Evolutionary conservation across 768 basidiomycete species (phyloP), one percentile per base, ranked within the genome.

Genomic region (Termitomyces sp.): DNA sequence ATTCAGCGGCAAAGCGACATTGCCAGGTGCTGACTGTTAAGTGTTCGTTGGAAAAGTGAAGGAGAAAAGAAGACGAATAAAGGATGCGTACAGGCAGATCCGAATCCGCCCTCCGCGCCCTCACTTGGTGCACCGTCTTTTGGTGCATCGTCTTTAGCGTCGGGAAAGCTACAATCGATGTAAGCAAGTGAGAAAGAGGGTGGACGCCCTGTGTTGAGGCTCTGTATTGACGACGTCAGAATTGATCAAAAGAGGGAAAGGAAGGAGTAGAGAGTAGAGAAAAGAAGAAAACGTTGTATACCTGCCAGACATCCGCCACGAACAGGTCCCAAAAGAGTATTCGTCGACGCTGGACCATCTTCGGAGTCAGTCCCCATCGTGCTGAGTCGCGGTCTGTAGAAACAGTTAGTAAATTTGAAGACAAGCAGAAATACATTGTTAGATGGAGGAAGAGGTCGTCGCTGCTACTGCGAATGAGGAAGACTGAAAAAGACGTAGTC

Each of bases 311-410:
- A 63, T 91, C 89, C 0, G 85, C 83, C 20, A 86, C 77, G 62
- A 89, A 91, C 11, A 90, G 75, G 66, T 91, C 87, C 89, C 89
- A 92, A 72, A 92, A 91, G 11, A 89, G 72, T 34, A 85, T 73
- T 3, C 88, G 80, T 9, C 89, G 79, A 31, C 88, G 74, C 61
- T 87, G 79, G 0, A 90, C 84, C 63, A 84, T 80, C 66, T 83
- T 83, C 2, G 80, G 72, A 6, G 81, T 75, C n/a, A 91, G 70
- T 2, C 76, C 80, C 87, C 87, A 89, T 56, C 82, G 72, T 15
- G 76, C 77, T 59, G 84, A 85, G 62, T 89, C 87, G 49, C 88
- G 83, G 67, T 88, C 87, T 85, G 52, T 22, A 46, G 27, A n/a
- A 18, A 3, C 1, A 30, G 6, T 54, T 7, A 15, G 27, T 36